These are phyloP conservation scores for Fusarium mexicanum DNA, from an alignment of 2,329 filamentous ascomycete genomes.

Conservation along the genomic window DNA sequence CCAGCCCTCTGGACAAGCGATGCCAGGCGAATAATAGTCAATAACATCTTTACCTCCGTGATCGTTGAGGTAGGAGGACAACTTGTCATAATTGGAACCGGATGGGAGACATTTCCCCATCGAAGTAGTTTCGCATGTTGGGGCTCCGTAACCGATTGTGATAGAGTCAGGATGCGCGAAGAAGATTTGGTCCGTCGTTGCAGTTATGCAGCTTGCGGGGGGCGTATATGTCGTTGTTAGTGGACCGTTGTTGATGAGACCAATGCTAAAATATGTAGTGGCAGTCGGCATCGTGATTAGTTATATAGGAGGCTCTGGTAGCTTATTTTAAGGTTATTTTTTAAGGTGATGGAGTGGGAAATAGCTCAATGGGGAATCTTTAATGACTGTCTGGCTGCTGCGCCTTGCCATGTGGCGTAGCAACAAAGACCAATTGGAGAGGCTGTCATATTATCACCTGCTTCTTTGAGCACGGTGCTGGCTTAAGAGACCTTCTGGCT, in stretches of 20 bases:
- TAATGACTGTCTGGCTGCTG: neutral
- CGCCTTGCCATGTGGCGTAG: neutral
- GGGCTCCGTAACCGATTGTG: neutral
- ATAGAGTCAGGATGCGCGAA: neutral
- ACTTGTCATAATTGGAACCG: neutral
- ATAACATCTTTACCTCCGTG: neutral
- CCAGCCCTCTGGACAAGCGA: slow-evolving; percentile 41
- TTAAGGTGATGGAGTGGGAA: neutral
- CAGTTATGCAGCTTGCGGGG: slow-evolving; percentile 33
- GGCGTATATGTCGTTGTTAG: slow-evolving; percentile 44
- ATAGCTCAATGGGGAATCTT: neutral
- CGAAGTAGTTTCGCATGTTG: accelerated
- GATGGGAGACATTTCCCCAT: neutral
- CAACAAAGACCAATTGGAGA: neutral
- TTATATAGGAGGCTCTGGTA: accelerated
- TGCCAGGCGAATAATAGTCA: slow-evolving; percentile 37
- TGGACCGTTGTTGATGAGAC: slow-evolving; percentile 43
- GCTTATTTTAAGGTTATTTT: neutral
- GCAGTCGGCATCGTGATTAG: slow-evolving; percentile 36
- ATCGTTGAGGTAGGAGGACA: too few relatives aligned
- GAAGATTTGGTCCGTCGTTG: neutral
- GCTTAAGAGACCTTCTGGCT: accelerated
- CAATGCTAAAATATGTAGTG: slow-evolving; percentile 31
- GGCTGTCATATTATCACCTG: neutral
- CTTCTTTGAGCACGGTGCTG: neutral